A percentile compares a stretch with the other conserved stretches of the same genome.
Evolutionary conservation across 2,329 filamentous ascomycete species (phyloP).

Genomic region (Coniochaeta ligniaria): DNA sequence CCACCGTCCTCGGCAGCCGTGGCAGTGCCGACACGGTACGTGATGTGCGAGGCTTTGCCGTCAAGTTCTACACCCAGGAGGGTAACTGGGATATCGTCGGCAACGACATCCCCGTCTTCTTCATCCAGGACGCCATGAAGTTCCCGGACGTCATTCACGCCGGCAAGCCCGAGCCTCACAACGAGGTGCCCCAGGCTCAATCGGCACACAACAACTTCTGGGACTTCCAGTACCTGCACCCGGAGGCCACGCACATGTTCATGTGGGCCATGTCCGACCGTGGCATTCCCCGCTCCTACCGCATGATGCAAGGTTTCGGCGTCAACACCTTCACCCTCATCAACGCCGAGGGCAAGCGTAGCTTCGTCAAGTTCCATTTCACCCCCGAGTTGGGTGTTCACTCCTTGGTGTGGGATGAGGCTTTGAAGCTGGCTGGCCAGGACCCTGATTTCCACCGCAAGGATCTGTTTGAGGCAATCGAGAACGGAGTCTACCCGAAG

Average conservation of each 20-base stretch:
- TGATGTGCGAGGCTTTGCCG: constrained; percentile 74
- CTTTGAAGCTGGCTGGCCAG: constrained; percentile 16
- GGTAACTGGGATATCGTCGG: constrained; percentile 71
- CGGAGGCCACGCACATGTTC: constrained; percentile 71
- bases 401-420: constrained; percentile 19
- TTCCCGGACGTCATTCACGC: constrained; percentile 61
- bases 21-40: constrained; percentile 75
- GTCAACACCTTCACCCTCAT: constrained; percentile 70
- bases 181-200: constrained; percentile 65
- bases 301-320: constrained; percentile 83
- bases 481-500: constrained; percentile 16
- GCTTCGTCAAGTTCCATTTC: constrained; percentile 74
- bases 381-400: constrained; percentile 59
- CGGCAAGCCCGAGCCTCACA: constrained; percentile 63
- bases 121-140: constrained; percentile 69
- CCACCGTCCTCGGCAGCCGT: constrained; percentile 66
- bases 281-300: constrained; percentile 64
- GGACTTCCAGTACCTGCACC: constrained; percentile 63
- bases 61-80: constrained; percentile 72
- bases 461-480: constrained; percentile 18
- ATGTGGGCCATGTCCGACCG: constrained; percentile 75
- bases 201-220: constrained; percentile 69
- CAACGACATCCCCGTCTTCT: constrained; percentile 71
- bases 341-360: constrained; percentile 60
- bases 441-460: constrained; percentile 20